Evolutionary conservation across 345 rosid species (phyloP).

Genomic region (Hibiscus mutabilis): DNA sequence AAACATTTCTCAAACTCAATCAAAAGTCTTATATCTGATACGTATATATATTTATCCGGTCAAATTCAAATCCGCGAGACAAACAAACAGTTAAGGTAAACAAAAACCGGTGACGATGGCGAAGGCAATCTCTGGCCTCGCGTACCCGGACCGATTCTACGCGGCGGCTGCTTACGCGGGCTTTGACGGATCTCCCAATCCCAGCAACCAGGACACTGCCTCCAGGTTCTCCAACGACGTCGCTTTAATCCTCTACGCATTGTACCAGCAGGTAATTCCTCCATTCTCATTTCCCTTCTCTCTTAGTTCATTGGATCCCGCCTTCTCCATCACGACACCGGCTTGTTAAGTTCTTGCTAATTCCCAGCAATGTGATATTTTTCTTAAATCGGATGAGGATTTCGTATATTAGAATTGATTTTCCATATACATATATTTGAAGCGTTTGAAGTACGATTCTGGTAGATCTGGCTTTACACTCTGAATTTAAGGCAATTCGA

Average conservation of each 20-base stretch:
- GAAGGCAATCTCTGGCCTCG: conserved; percentile 90
- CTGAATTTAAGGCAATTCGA: background rate
- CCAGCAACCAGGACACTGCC: conserved; percentile 43
- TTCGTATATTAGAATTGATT: background rate
- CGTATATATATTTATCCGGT: background rate
- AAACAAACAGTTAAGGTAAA: background rate
- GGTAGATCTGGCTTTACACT: conserved; percentile 26
- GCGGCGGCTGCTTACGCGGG: conserved; percentile 89
- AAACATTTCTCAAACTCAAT: background rate
- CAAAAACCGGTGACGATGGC: conserved; percentile 44
- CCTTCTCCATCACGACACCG: background rate
- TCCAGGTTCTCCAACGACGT: conserved; percentile 74
- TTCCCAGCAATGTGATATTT: background rate
- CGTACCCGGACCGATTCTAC: conserved; percentile 93
- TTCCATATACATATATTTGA: background rate
- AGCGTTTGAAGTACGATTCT: conserved; percentile 7
- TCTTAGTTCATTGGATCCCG: conserved; percentile 21
- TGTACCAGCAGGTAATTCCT: conserved; percentile 70
- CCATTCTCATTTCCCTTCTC: background rate
- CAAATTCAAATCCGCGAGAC: conserved; percentile 3
- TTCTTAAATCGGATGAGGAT: background rate
- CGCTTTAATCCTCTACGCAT: conserved; percentile 82
- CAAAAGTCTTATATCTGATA: background rate
- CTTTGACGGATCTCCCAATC: conserved; percentile 71
- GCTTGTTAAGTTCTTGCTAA: background rate